A percentile compares a stretch with the other conserved stretches of the same genome.
Evolutionary conservation across 768 basidiomycete genomes (phyloP).

Genomic region (Lentinula sp.): DNA sequence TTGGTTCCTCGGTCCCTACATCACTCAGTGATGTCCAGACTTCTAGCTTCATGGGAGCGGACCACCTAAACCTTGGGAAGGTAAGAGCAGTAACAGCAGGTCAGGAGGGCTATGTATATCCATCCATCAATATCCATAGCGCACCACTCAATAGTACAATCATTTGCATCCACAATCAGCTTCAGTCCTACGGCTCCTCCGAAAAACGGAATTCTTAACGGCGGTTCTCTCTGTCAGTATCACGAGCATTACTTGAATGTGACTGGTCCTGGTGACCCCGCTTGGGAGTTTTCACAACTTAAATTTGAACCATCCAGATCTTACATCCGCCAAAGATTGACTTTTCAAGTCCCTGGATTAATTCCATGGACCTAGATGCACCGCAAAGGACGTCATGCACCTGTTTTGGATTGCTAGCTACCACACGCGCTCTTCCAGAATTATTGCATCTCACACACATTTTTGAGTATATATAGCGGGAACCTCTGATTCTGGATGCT

Average conservation of each 20-base stretch:
- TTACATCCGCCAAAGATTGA: not conserved
- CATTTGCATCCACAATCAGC: not conserved
- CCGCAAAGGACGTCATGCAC: not conserved
- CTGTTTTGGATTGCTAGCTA: not conserved
- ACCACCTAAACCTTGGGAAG: not conserved
- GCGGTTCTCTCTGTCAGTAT: not conserved
- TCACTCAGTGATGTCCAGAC: not conserved
- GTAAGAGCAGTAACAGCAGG: not conserved
- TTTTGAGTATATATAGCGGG: not conserved
- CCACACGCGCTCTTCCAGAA: not conserved
- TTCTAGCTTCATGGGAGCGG: not conserved
- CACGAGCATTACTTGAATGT: not conserved
- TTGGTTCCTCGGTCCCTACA: not conserved
- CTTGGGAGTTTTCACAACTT: not conserved
- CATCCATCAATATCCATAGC: not conserved
- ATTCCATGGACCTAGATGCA: not conserved
- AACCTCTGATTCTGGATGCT: not conserved
- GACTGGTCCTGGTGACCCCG: not conserved
- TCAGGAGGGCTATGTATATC: not conserved
- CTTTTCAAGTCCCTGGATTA: not conserved
- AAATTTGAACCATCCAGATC: not conserved
- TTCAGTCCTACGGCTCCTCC: not conserved
- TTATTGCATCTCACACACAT: not conserved
- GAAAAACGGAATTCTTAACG: not conserved
- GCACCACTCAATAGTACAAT: not conserved